Percentiles rank a stretch among this genome's conserved stretches.
Conservation (phyloP, 2,329 filamentous ascomycete species). For the Hansfordia pulvinata region DNA sequence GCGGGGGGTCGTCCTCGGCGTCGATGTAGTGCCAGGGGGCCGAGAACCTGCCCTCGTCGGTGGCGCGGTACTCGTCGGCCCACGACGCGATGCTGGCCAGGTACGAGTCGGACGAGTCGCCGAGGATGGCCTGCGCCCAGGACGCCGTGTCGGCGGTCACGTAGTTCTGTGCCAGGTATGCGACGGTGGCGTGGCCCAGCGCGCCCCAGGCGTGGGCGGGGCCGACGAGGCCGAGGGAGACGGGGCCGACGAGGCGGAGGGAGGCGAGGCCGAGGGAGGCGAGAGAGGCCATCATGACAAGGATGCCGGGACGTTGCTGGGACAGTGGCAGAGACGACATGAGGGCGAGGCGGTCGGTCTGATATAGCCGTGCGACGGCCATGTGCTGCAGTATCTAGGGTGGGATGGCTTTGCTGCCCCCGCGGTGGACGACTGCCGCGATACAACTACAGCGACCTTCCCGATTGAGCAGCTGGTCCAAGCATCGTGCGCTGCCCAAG, state of each 20-base stretch:
- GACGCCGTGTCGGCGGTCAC: constrained; percentile 24
- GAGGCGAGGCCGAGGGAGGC: constrained; percentile 9
- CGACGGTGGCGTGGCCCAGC: constrained; percentile 38
- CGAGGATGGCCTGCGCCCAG: constrained; percentile 22
- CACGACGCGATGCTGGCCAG: constrained; percentile 24
- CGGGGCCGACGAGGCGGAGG: no score
- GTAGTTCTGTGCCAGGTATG: constrained; percentile 36
- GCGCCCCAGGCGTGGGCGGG: constrained; percentile 22
- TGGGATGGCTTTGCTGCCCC: no score
- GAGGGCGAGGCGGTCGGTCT: no score
- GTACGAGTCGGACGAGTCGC: constrained; percentile 14
- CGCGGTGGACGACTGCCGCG: no score
- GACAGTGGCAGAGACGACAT: no score
- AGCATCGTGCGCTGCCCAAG: no score
- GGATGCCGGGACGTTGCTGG: no score
- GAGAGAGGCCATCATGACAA: constrained; percentile 11
- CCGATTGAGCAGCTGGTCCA: no score
- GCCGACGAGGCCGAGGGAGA: constrained; percentile 7
- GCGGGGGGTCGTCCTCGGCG: constrained; percentile 21
- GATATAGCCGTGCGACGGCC: no score
- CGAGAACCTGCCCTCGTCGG: constrained; percentile 16
- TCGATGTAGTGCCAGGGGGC: constrained; percentile 24
- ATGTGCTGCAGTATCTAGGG: no score
- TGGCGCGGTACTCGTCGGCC: constrained; percentile 21
- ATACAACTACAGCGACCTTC: no score